Evolutionary conservation across 768 basidiomycete species (phyloP).

Genomic region (Mycena albidolilacea): DNA sequence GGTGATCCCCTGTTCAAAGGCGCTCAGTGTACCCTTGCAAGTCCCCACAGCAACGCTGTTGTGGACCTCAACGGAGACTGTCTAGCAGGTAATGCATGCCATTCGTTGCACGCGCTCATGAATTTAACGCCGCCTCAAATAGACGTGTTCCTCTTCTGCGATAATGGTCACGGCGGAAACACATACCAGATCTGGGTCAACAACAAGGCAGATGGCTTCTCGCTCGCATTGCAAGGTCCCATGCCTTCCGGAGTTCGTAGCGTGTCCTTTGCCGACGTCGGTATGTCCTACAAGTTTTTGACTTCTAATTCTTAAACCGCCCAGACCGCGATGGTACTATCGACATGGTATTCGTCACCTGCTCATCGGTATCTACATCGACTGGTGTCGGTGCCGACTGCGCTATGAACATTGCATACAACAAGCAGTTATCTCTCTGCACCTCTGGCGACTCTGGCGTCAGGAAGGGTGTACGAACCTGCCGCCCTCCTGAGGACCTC

Average conservation of each 20-base stretch:
- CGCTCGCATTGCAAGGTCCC: slow-evolving; percentile 72
- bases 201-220: slow-evolving; percentile 82
- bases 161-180: slow-evolving; percentile 56
- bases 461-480: slow-evolving; percentile 68
- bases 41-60: slow-evolving; percentile 95
- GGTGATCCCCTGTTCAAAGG: slow-evolving; percentile 72
- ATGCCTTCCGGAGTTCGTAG: slow-evolving; percentile 85
- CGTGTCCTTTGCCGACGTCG: slow-evolving; percentile 92
- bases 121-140: too few species aligned
- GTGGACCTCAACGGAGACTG: slow-evolving; percentile 97
- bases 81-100: slow-evolving; percentile 62
- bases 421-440: slow-evolving; percentile 91
- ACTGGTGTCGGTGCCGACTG: slow-evolving; percentile 85
- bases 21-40: slow-evolving; percentile 80
- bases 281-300: slow-evolving; percentile 57
- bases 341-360: slow-evolving; percentile 94
- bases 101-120: too few species aligned
- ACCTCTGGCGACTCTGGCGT: slow-evolving; percentile 62
- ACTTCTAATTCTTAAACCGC: slow-evolving; percentile 8
- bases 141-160: slow-evolving; percentile 93
- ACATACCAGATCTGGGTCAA: slow-evolving; percentile 96
- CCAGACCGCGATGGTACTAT: slow-evolving; percentile 96
- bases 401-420: slow-evolving; percentile 92
- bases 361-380: slow-evolving; percentile 74
- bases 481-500: slow-evolving; percentile 84